Conservation (phyloP, 495 filamentous ascomycete genomes). For the Aspergillus panamensis region DNA sequence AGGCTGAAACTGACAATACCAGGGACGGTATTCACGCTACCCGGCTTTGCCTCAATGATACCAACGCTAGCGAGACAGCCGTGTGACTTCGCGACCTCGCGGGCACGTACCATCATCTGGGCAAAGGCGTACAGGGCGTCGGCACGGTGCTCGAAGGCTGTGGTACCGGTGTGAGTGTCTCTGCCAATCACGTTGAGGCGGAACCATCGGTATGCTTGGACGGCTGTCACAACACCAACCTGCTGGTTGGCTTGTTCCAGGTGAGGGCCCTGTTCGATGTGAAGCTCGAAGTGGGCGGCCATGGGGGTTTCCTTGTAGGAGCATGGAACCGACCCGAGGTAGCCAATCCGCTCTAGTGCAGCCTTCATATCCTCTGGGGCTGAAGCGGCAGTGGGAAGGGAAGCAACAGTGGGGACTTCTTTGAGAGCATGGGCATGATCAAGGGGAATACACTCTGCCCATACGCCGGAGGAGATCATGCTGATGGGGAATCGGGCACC, state of each 20-base stretch:
- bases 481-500: constrained; percentile 76
- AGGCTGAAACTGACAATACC: constrained; percentile 65
- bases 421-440: constrained; percentile 57
- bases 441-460: constrained; percentile 64
- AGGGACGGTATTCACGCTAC: constrained; percentile 73
- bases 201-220: constrained; percentile 66
- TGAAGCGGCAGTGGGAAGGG: constrained; percentile 39
- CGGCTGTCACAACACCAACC: constrained; percentile 69
- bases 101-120: constrained; percentile 64
- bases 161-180: constrained; percentile 75
- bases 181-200: constrained; percentile 61
- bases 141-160: constrained; percentile 54
- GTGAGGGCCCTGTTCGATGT: constrained; percentile 78
- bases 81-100: constrained; percentile 54
- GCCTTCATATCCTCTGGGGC: constrained; percentile 61
- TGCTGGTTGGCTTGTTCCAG: constrained; percentile 58
- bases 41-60: constrained; percentile 62
- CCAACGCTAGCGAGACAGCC: constrained; percentile 67
- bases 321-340: constrained; percentile 56
- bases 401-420: constrained; percentile 50
- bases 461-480: constrained; percentile 75
- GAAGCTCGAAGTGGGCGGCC: constrained; percentile 79
- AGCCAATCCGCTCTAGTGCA: constrained; percentile 68
- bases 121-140: constrained; percentile 67
- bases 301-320: constrained; percentile 62